Conservation (phyloP, 441 rosid genomes). For the Pelargonium myrrhifolium region DNA sequence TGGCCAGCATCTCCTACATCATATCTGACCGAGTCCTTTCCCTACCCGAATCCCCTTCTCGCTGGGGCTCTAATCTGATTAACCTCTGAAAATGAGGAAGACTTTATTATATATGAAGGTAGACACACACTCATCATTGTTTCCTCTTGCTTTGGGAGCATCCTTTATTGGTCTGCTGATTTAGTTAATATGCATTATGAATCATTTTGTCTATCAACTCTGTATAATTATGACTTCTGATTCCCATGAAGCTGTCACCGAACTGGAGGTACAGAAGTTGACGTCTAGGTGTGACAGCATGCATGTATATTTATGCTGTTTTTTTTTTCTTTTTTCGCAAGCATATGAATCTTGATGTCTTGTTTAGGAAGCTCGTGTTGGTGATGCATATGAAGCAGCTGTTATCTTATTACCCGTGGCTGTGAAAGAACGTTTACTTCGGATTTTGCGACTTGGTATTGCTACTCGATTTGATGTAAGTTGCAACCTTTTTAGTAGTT, state of each 20-base stretch:
- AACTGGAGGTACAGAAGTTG: not conserved
- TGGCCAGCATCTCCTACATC: too few species aligned
- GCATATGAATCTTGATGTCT: not conserved
- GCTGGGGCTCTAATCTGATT: too few species aligned
- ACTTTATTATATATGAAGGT: not conserved
- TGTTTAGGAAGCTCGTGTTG: not conserved
- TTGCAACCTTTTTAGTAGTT: not conserved
- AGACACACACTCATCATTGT: not conserved
- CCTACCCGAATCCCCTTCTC: too few species aligned
- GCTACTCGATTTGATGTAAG: conserved; percentile 11
- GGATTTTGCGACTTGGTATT: conserved; percentile 11
- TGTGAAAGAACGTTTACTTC: conserved; percentile 12
- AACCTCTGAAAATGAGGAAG: too few species aligned
- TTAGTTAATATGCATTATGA: not conserved
- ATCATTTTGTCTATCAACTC: not conserved
- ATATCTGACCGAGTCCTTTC: too few species aligned
- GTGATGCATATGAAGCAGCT: conserved; percentile 10
- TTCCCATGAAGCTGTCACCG: not conserved
- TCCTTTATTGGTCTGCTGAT: not conserved
- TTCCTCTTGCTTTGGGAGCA: not conserved
- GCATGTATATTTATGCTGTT: not conserved
- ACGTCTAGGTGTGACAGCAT: not conserved
- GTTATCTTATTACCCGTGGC: conserved; percentile 13
- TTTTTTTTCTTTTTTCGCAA: not conserved
- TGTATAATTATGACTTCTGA: not conserved